A percentile compares a stretch with the other conserved stretches of the same genome.
Evolutionary conservation across 2,329 filamentous ascomycete species (phyloP).

Genomic region (Emericellopsis atlantica): DNA sequence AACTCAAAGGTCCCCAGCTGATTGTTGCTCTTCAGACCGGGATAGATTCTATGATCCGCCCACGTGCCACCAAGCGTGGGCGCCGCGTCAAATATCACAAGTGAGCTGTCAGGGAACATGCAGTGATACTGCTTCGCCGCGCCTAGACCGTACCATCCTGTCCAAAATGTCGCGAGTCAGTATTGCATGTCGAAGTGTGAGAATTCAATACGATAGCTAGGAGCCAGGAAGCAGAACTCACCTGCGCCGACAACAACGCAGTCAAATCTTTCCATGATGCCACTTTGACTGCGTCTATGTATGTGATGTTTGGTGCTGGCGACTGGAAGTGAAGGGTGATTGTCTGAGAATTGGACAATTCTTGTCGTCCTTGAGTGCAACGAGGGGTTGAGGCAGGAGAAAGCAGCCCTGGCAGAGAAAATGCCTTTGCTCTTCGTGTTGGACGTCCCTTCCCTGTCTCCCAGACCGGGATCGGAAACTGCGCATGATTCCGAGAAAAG

Average conservation of each 20-base stretch:
- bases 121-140: conserved; percentile 1
- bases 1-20: conserved; percentile 62
- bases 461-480: no score
- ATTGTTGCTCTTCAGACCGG: conserved; percentile 62
- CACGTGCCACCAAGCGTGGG: conserved; percentile 48
- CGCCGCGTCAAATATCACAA: neutral
- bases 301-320: no score
- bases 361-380: no score
- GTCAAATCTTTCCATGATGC: conserved; percentile 1
- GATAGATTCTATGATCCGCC: conserved; percentile 54
- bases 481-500: no score
- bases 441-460: no score
- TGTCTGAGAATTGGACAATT: no score
- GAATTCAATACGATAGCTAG: no score
- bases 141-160: conserved; percentile 2
- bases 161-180: neutral
- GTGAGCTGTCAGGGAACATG: neutral
- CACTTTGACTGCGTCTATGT: neutral
- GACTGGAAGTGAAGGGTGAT: no score
- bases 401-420: no score
- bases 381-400: no score
- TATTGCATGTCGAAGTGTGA: no score
- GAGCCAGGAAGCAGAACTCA: neutral
- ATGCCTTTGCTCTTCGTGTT: no score
- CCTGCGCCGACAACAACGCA: conserved; percentile 3